A percentile compares a stretch with the other conserved stretches of the same genome.
Conservation (phyloP, 306 rosid genomes). For the Vicia sativa region DNA sequence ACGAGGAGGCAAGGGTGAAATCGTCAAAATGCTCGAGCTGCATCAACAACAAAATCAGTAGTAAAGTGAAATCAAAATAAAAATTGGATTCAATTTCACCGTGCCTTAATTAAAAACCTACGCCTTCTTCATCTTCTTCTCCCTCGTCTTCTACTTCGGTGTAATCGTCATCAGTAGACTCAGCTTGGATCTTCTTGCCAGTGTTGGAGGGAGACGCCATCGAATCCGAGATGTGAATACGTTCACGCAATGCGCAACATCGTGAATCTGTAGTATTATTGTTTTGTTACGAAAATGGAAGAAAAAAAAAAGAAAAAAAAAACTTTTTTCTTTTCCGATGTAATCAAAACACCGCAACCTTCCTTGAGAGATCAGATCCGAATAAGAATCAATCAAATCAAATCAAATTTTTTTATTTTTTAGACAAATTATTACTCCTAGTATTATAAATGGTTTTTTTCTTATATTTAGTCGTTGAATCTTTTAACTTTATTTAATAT, state of each 20-base stretch:
- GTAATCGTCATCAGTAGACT: slow-evolving; percentile 54
- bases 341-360: slow-evolving; percentile 11
- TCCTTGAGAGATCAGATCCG: slow-evolving; percentile 27
- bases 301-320: too few species aligned
- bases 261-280: background rate
- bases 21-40: slow-evolving; percentile 97
- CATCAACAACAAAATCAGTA: slow-evolving; percentile 27
- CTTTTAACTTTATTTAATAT: too few species aligned
- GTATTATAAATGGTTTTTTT: too few species aligned
- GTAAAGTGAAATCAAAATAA: slow-evolving; percentile 3
- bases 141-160: slow-evolving; percentile 48
- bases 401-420: too few species aligned
- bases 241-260: slow-evolving; percentile 26
- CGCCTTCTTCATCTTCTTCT: slow-evolving; percentile 53
- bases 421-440: too few species aligned
- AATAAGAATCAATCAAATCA: background rate
- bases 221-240: slow-evolving; percentile 42
- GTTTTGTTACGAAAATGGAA: background rate
- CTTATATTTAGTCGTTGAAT: too few species aligned
- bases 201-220: slow-evolving; percentile 82
- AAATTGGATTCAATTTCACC: slow-evolving; percentile 5
- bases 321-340: slow-evolving; percentile 17
- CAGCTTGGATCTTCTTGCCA: slow-evolving; percentile 50
- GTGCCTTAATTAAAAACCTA: slow-evolving; percentile 4
- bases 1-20: slow-evolving; percentile 93